These are phyloP conservation scores for Dictyostelium brefeldianum DNA, from an alignment of 78 protist species.

Conservation along the genomic window DNA sequence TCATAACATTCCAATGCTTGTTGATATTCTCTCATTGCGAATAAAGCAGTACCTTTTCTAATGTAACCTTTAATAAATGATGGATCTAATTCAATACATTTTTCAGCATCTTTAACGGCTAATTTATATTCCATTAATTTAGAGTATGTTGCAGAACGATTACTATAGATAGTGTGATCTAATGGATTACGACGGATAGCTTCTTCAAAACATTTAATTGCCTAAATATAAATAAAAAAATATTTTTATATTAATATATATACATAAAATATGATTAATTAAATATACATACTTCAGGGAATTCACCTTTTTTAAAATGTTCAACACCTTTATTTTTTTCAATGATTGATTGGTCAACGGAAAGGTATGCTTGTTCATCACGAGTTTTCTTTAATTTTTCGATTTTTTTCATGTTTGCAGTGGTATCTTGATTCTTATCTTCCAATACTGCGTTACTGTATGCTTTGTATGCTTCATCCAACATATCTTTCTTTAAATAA, in stretches of 20 bases:
- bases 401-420: constrained; percentile 69
- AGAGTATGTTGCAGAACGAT: constrained; percentile 87
- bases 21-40: constrained; percentile 90
- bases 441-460: constrained; percentile 87
- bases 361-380: constrained; percentile 82
- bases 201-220: constrained; percentile 89
- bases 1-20: constrained; percentile 90
- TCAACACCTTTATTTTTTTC: constrained; percentile 92
- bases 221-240: too few relatives aligned
- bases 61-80: constrained; percentile 85
- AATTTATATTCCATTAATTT: constrained; percentile 83
- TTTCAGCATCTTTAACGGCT: constrained; percentile 90
- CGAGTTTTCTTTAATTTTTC: constrained; percentile 78
- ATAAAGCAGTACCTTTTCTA: constrained; percentile 85
- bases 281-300: too few relatives aligned
- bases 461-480: constrained; percentile 81
- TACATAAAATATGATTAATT: too few relatives aligned
- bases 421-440: constrained; percentile 81
- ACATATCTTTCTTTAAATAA: constrained; percentile 24
- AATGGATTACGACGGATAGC: constrained; percentile 94
- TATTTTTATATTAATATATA: too few relatives aligned
- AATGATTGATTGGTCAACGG: constrained; percentile 66
- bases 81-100: constrained; percentile 82
- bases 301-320: constrained; percentile 88
- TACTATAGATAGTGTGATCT: constrained; percentile 88